Evolutionary conservation across 176 grass and related monocot species (phyloP), one percentile per base, ranked within the genome.

Genomic region (Dendrocalamus sinicus): DNA sequence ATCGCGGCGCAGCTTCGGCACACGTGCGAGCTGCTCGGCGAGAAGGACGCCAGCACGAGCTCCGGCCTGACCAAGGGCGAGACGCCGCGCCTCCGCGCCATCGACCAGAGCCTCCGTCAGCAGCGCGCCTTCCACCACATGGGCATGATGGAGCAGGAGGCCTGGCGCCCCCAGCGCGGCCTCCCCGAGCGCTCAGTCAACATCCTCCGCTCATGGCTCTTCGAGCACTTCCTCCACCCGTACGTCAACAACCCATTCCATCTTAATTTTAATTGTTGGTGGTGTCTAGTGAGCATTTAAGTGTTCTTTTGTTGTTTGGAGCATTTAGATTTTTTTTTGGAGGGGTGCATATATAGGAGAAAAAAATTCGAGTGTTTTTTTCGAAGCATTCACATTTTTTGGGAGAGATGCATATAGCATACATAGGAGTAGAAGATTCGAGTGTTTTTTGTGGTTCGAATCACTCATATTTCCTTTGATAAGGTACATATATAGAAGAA

Each of bases 181-280:
- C 85, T 99, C 37, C 97, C 97, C 22, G 97, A 99, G 63, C 94
- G 97, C 53, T 99, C 97, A 30, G 97, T 99, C 81, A 87, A 41
- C 86, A 86, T 94, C 83, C 72, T 99, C 54, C 83, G 97, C 4
- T 59, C 92, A 4, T 99, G 97, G 97, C 97, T 99, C 75, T 99
- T 99, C 87, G 97, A 99, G 88, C 97, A 99, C 81, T 99, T 99
- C 92, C 94, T 99, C 12, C 97, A 99, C 87, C 97, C 97, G 97
- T 99, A 96, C 45, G 95, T 91, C 59, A 12, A 37, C 15, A 12
- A n/a, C 70, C 48, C 46, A 17, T 26, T 41, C 4, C 76, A 1
- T 67, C 66, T 0, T 22, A 19, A 4, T 44, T 22, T 35, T 32
- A 0, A 3, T 32, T 30, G 1, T 30, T 30, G 28, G 28, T 30